These are phyloP conservation scores for Sphagnum magellanicum DNA, from an alignment of 228 moss, liverwort and hornwort species.

Conservation along the genomic window DNA sequence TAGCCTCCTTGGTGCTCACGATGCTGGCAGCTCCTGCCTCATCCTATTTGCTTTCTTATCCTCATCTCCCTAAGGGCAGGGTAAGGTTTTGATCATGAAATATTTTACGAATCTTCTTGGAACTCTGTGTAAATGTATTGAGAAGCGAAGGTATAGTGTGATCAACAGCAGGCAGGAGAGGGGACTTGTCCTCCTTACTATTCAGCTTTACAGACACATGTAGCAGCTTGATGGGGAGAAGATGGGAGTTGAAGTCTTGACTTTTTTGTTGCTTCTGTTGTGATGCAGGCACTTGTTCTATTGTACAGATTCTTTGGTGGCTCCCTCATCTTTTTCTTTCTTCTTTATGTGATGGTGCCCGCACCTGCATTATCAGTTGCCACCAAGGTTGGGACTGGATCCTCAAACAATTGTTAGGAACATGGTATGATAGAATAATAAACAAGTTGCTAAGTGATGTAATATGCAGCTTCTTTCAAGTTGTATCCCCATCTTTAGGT, in stretches of 20 bases:
- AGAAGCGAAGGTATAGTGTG: too few species aligned
- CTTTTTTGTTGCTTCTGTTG: background rate
- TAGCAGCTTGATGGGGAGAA: too few species aligned
- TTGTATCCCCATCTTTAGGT: too few species aligned
- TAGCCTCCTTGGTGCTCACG: constrained; percentile 50
- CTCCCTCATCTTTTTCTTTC: constrained; percentile 46
- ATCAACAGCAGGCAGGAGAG: too few species aligned
- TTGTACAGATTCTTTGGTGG: constrained; percentile 56
- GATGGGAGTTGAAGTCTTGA: too few species aligned
- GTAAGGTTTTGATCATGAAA: constrained; percentile 10
- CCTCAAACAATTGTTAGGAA: background rate
- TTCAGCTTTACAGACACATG: too few species aligned
- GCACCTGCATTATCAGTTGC: constrained; percentile 27
- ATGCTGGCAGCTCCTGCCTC: constrained; percentile 62
- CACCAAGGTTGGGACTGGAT: constrained; percentile 4
- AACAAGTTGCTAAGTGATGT: too few species aligned
- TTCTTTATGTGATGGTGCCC: constrained; percentile 39
- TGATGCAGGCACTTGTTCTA: constrained; percentile 48
- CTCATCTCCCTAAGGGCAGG: constrained; percentile 52
- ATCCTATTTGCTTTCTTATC: constrained; percentile 55
- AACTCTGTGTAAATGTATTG: too few species aligned
- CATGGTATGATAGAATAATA: too few species aligned
- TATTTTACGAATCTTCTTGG: too few species aligned
- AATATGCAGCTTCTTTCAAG: too few species aligned
- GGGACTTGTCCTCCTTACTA: too few species aligned